Conservation (phyloP, 352 stramenopile genomes). For the Salisapilia sapeloensis region DNA sequence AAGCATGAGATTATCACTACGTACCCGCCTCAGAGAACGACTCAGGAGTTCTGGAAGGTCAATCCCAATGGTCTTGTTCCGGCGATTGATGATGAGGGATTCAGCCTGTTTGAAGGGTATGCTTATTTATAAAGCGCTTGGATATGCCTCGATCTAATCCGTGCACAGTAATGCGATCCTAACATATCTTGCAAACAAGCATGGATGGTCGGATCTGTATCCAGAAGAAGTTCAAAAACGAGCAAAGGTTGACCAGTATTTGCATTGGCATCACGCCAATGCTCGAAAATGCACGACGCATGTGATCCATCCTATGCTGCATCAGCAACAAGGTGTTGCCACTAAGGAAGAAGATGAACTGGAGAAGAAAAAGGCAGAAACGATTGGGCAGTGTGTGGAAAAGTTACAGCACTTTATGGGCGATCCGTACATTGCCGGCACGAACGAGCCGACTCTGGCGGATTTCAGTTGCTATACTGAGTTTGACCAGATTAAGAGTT, state of each 20-base stretch:
- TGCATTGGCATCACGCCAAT: slow-evolving; percentile 1
- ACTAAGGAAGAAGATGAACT: not conserved
- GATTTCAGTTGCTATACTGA: slow-evolving; percentile 1
- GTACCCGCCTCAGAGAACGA: too few species aligned
- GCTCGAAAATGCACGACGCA: not conserved
- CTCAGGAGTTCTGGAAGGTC: slow-evolving; percentile 19
- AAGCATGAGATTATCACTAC: too few species aligned
- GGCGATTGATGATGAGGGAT: slow-evolving; percentile 30
- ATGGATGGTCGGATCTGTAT: slow-evolving; percentile 3
- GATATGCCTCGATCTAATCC: not conserved
- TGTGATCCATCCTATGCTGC: not conserved
- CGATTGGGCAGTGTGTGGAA: not conserved
- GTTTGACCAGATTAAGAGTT: not conserved
- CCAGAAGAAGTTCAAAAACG: not conserved
- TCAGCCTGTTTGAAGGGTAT: slow-evolving; percentile 32
- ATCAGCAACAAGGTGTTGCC: not conserved
- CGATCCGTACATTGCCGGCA: not conserved
- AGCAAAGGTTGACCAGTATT: slow-evolving; percentile 1
- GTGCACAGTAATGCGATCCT: slow-evolving; percentile 5
- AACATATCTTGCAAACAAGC: slow-evolving; percentile 6
- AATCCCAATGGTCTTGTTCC: slow-evolving; percentile 35
- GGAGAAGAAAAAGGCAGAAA: not conserved
- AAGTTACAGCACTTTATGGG: not conserved
- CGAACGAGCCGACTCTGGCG: not conserved
- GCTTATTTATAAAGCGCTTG: slow-evolving; percentile 1